Evolutionary conservation across 352 stramenopile species (phyloP), one percentile per base, ranked within the genome.

Genomic region (Salisapilia sapeloensis): DNA sequence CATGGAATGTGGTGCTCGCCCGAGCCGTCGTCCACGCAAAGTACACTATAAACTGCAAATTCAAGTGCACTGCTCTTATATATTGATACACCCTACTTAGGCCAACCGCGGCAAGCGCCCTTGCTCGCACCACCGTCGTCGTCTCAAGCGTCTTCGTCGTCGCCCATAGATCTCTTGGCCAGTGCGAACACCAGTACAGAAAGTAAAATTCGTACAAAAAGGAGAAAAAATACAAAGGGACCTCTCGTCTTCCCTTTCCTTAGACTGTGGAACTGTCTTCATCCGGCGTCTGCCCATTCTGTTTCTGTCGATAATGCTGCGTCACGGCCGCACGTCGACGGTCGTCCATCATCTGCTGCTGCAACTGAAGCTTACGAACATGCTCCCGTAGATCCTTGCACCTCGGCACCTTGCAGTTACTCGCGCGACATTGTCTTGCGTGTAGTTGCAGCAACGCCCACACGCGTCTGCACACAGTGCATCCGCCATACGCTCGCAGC

Each of bases 331-430:
- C 71, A 25, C 92, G 80, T 33, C 94, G 83, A 6, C 94, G 77
- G 52, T 99, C 92, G 54, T 97, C 92, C 86, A 98, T 97, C 33
- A 94, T 82, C 58, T 97, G 86, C 64, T 98, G 93, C 66, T 97
- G 93, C 40, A 96, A 60, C 47, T 94, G 84, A 30, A 98, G 57
- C 55, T 96, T 93, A 36, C 92, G 72, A 29, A 97, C 85, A 37
- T 95, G 71, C 60, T 98, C 85, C 21, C 91, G 70, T 38, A 98
- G 77, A 28, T 96, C 90, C 55, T 95, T 82, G 50, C 94, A 98
- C 29, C 94, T 93, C 23, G 92, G 92, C 40, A 99, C 92, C 38
- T 85, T 84, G 60, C 94, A 98, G 39, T 92, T 64, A 41, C 78
- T 70, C 45, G 76, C 56, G 29, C 94, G 94, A 47, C 93, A 98